Base-by-base conservation (phyloP, 257 asterid species). In the Datura wrightii region DNA sequence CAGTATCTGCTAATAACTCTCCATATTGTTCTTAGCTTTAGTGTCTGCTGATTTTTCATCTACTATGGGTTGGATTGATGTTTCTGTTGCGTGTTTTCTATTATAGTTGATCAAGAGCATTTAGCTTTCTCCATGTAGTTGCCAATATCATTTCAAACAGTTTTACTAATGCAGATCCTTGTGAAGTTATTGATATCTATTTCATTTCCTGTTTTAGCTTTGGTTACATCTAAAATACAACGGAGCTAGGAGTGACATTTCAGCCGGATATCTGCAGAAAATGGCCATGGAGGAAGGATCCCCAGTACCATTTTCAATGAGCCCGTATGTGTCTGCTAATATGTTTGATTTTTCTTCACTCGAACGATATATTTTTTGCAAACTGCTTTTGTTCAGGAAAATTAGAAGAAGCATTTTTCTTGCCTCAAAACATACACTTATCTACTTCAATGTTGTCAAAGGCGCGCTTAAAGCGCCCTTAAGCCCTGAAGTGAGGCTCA, bases 181-280 rank as follows among this genome's bases (percentile, higher is more conserved):
- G 4, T 34, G 46, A 37, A 46, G 46, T 76, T 84, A 34, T n/a
- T 34, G 65, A 66, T 76, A 74, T 59, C 67, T 48, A 67, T 54
- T 76, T 41, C 15, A 74, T 15, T 52, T 82, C 62, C 71, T n/a
- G 60, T 79, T 85, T 62, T 84, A 96, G 99, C 85, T 42, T n/a
- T 94, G 99, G 99, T 87, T 93, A 86, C 89, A 92, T 83, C 93
- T 96, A 80, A 93, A 89, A 36, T 94, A 93, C 91, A 92, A 89
- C 89, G 90, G 90, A 65, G 76, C 89, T 37, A 85, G 86, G 85
- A 96, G 97, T 87, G 93, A 87, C 81, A 56, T 89, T 86, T 91
- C 98, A 67, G 86, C 85, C 70, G 87, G 87, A 84, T 91, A 89
- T 87, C 84, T 90, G 44, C 72, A 87, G 44, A 90, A 88, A 86